phyloP scores from a whole-genome alignment of 2,329 filamentous ascomycete genomes.

The Sphaerulina populicola region DNA sequence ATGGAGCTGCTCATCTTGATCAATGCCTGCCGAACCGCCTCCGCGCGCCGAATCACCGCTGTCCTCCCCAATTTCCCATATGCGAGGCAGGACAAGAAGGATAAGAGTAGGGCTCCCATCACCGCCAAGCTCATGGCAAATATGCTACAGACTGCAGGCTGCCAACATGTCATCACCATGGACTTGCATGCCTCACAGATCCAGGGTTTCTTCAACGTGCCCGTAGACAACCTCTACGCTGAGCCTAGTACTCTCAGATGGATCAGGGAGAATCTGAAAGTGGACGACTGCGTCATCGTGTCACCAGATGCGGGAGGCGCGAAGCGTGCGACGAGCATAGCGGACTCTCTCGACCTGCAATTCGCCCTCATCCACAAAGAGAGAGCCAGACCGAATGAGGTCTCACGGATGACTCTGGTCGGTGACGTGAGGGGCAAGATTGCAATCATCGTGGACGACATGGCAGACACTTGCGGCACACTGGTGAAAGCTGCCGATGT shows the following conservation, averaged over 20 bases:
- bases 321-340: slow-evolving; percentile 86
- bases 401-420: slow-evolving; percentile 90
- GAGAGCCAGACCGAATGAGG: slow-evolving; percentile 80
- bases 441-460: slow-evolving; percentile 93
- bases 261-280: slow-evolving; percentile 77
- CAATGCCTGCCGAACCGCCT: slow-evolving; percentile 81
- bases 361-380: slow-evolving; percentile 98
- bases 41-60: slow-evolving; percentile 83
- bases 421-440: slow-evolving; percentile 86
- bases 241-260: slow-evolving; percentile 86
- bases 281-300: slow-evolving; percentile 83
- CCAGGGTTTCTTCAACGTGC: slow-evolving; percentile 88
- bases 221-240: slow-evolving; percentile 76
- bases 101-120: slow-evolving; percentile 91
- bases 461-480: slow-evolving; percentile 93
- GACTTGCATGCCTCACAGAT: slow-evolving; percentile 91
- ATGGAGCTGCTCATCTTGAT: slow-evolving; percentile 99
- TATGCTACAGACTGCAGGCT: slow-evolving; percentile 92
- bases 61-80: slow-evolving; percentile 96
- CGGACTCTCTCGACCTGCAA: slow-evolving; percentile 78
- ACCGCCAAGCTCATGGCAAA: slow-evolving; percentile 93
- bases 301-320: slow-evolving; percentile 91
- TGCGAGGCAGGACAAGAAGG: slow-evolving; percentile 95
- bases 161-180: slow-evolving; percentile 92
- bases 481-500: slow-evolving; percentile 81